Conservation (phyloP, 2,329 filamentous ascomycete genomes). For the Dendryphion nanum region DNA sequence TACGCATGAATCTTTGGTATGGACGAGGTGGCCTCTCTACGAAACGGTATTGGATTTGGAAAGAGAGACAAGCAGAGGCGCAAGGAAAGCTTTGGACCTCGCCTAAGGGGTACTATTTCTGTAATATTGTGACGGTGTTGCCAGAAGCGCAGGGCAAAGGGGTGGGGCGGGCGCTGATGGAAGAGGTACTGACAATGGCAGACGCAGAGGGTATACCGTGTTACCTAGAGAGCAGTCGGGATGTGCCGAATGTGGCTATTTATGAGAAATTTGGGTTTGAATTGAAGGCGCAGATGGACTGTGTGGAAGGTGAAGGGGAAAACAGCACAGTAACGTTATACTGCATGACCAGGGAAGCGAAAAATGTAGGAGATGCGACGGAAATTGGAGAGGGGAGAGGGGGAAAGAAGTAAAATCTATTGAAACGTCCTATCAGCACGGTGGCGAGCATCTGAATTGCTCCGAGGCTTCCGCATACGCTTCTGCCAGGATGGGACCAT, state of each 20-base stretch:
- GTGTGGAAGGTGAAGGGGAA: conserved; percentile 59
- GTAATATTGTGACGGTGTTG: conserved; percentile 70
- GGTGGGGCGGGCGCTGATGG: conserved; percentile 64
- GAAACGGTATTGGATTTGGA: conserved; percentile 72
- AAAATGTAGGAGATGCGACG: neutral
- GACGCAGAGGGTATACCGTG: conserved; percentile 64
- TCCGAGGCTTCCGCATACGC: too few species aligned
- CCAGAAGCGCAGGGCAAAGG: conserved; percentile 66
- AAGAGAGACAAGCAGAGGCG: conserved; percentile 60
- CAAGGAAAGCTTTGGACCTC: conserved; percentile 65
- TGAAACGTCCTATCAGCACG: too few species aligned
- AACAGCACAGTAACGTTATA: conserved; percentile 47
- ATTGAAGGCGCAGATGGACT: conserved; percentile 68
- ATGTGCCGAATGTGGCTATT: conserved; percentile 67
- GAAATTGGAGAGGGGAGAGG: neutral
- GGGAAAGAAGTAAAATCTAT: too few species aligned
- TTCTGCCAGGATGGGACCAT: too few species aligned
- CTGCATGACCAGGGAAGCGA: conserved; percentile 47
- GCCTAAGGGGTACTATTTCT: conserved; percentile 69
- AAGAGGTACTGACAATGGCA: conserved; percentile 61
- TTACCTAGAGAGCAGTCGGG: conserved; percentile 69
- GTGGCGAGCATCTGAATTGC: too few species aligned
- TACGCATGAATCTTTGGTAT: conserved; percentile 65
- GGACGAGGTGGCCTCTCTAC: conserved; percentile 68
- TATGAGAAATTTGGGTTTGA: conserved; percentile 70